These are phyloP conservation scores for Cadophora luteo-olivacea DNA, from an alignment of 2,329 filamentous ascomycete genomes.

Conservation along the genomic window DNA sequence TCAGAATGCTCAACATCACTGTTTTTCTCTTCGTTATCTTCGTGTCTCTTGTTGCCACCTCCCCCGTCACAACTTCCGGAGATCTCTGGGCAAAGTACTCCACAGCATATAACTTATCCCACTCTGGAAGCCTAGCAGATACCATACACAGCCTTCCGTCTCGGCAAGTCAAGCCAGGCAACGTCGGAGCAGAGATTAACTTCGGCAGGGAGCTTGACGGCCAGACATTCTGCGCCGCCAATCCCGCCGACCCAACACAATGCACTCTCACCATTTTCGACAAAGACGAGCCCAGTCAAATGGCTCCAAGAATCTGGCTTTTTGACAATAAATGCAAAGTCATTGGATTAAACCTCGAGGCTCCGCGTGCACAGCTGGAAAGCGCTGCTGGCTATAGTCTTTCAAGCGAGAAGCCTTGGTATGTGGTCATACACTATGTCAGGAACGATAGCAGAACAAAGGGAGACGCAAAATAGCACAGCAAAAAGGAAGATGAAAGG, in stretches of 20 bases:
- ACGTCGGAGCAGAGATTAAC: background rate
- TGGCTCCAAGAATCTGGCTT: background rate
- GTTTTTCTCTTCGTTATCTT: background rate
- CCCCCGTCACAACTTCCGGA: background rate
- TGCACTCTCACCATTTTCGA: constrained; percentile 5
- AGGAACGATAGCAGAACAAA: background rate
- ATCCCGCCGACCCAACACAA: background rate
- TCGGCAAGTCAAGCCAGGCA: too few relatives aligned
- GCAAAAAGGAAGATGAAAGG: too few relatives aligned
- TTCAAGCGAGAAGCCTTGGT: background rate
- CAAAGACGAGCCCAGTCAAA: background rate
- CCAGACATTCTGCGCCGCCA: too few relatives aligned
- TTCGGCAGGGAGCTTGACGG: too few relatives aligned
- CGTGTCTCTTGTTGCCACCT: background rate
- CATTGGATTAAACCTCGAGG: background rate
- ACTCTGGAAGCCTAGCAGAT: background rate
- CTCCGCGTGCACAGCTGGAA: background rate
- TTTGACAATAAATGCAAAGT: background rate
- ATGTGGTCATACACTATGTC: background rate
- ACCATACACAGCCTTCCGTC: background rate
- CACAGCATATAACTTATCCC: background rate
- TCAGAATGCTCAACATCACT: background rate
- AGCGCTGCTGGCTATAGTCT: background rate
- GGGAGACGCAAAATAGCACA: too few relatives aligned
- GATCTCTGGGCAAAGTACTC: background rate